Conservation (phyloP, 306 rosid species). For the Morella rubra region DNA sequence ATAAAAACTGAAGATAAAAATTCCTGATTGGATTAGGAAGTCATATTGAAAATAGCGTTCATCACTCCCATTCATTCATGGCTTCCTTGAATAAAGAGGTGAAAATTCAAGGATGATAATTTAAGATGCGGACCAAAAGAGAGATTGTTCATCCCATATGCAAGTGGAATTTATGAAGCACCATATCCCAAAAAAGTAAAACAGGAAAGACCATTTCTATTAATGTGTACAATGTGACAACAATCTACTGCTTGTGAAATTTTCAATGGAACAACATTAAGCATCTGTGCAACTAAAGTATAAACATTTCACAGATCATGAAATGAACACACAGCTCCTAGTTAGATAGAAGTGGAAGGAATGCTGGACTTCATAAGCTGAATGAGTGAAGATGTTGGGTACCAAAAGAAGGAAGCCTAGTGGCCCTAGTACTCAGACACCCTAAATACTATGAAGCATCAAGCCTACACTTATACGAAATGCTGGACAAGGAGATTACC, state of each 20-base stretch:
- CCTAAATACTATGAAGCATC: neutral
- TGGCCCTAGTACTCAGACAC: neutral
- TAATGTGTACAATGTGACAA: neutral
- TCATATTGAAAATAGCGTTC: neutral
- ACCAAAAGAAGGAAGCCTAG: too few relatives aligned
- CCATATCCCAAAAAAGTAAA: neutral
- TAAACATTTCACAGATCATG: neutral
- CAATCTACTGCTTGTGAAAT: neutral
- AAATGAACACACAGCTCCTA: too few relatives aligned
- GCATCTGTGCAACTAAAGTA: neutral
- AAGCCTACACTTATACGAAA: neutral
- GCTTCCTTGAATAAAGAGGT: neutral
- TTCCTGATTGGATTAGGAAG: neutral
- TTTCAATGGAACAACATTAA: neutral
- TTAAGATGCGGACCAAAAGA: neutral
- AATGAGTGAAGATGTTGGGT: neutral
- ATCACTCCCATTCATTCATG: neutral
- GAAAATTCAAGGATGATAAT: neutral
- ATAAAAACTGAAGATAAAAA: too few relatives aligned
- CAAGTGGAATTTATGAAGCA: neutral
- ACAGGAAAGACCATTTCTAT: neutral
- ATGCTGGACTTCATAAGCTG: neutral
- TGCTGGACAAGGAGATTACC: constrained; percentile 45
- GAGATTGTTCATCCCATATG: neutral
- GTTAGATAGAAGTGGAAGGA: neutral